Base-by-base conservation (phyloP, 306 rosid species). In the Vigna nakashimae region DNA sequence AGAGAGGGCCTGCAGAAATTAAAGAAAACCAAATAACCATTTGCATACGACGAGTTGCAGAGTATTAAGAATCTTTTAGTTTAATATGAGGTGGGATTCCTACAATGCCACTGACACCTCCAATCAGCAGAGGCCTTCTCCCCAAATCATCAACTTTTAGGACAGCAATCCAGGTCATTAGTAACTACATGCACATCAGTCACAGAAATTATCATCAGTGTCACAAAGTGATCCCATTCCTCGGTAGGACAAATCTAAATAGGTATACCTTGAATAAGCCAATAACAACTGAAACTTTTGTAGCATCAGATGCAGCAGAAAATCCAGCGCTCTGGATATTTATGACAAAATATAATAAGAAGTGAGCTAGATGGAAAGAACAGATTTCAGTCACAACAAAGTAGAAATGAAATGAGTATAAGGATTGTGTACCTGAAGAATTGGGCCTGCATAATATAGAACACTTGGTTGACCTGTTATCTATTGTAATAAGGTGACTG, bases 401-500 rank as follows among this genome's bases (percentile, higher is more conserved):
- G 52, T 58, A 63, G 63, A 82, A 69, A 68, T 73, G 63, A 82
- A 69, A 68, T 73, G 71, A 60, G 18, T 62, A 36, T 59, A 75
- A 72, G 15, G 65, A 83, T 81, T 22, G 75, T 58, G 73, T 82
- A 95, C 98, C 98, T 95, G 98, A 71, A 95, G 97, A 80, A 95
- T 95, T 26, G 92, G 73, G 62, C 98, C 98, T 4, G 98, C 98
- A 76, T 95, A 95, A 82, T 92, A 95, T 64, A 95, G 83, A 71
- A 95, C 98, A 87, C 98, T 95, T 46, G 98, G 98, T 76, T 95
- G 98, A 70, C 98, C 98, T 62, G 98, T 95, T 86, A 95, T 95
- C 98, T 95, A 90, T 80, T 74, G 84, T 55, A 74, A 78, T 75
- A 81, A 84, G 45, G 79, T 36, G 75, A 76, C 68, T 59, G 79